These are phyloP conservation scores for Hygrophorus russula DNA, from an alignment of 768 basidiomycete genomes.

Conservation along the genomic window DNA sequence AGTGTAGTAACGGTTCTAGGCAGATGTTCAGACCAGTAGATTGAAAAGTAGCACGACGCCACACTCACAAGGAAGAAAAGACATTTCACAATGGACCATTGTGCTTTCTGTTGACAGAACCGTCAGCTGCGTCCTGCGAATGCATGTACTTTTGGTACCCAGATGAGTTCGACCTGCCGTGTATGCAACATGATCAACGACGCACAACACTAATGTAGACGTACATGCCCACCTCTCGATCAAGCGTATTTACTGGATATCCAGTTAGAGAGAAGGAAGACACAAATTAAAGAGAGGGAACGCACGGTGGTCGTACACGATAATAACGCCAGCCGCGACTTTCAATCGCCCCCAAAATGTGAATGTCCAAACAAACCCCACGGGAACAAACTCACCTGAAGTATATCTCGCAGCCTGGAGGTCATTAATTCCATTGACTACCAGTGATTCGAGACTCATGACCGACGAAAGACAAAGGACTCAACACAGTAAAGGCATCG, in stretches of 20 bases:
- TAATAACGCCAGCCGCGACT: slow-evolving; percentile 44
- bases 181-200: not conserved
- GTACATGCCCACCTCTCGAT: slow-evolving; percentile 37
- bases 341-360: slow-evolving; percentile 1
- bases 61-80: slow-evolving; percentile 41
- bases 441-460: not conserved
- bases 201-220: not conserved
- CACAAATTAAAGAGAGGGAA: slow-evolving; percentile 1
- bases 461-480: not conserved
- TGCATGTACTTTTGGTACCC: slow-evolving; percentile 25
- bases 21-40: not conserved
- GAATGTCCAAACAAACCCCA: not conserved
- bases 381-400: slow-evolving; percentile 22
- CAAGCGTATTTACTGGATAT: slow-evolving; percentile 35
- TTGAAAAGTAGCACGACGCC: not conserved
- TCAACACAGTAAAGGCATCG: not conserved
- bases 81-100: slow-evolving; percentile 45
- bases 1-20: slow-evolving; percentile 49
- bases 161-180: slow-evolving; percentile 38
- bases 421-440: slow-evolving; percentile 19
- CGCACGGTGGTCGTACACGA: slow-evolving; percentile 45
- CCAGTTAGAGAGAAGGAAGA: not conserved
- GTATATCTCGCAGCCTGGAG: slow-evolving; percentile 31
- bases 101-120: slow-evolving; percentile 26
- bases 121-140: not conserved